Evolutionary conservation across 805 yeast genomes (phyloP).

Genomic region (Hanseniaspora pseudoguilliermondii): DNA sequence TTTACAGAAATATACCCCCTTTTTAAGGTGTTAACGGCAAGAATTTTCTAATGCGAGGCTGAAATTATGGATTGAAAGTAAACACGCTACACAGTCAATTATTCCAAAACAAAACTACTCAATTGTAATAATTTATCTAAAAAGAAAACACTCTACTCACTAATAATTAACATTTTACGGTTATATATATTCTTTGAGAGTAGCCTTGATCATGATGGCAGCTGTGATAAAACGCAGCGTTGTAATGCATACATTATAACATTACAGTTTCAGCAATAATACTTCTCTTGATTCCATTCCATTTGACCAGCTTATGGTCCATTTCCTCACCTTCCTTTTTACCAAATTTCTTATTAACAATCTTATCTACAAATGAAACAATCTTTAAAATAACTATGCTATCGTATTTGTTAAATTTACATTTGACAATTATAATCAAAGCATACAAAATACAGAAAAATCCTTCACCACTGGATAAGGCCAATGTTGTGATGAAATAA

Average conservation of each 20-base stretch:
- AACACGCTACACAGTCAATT: no score
- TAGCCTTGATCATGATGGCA: no score
- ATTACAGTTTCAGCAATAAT: slow-evolving; percentile 1
- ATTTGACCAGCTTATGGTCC: neutral
- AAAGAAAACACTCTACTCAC: no score
- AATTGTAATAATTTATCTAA: no score
- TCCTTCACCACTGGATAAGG: neutral
- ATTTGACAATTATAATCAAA: neutral
- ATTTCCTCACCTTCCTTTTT: neutral
- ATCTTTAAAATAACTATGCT: neutral
- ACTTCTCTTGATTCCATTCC: slow-evolving; percentile 2
- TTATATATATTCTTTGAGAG: no score
- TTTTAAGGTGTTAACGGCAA: no score
- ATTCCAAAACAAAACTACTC: no score
- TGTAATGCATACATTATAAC: neutral
- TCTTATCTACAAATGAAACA: neutral
- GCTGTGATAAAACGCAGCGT: no score
- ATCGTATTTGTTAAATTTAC: slow-evolving; percentile 7
- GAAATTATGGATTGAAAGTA: no score
- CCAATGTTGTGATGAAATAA: neutral
- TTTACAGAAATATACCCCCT: no score
- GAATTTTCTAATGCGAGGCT: no score
- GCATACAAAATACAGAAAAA: neutral
- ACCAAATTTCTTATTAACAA: neutral
- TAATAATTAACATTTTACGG: no score